phyloP scores from a whole-genome alignment of 2,329 filamentous ascomycete genomes.

The Aspergillus fructus region DNA sequence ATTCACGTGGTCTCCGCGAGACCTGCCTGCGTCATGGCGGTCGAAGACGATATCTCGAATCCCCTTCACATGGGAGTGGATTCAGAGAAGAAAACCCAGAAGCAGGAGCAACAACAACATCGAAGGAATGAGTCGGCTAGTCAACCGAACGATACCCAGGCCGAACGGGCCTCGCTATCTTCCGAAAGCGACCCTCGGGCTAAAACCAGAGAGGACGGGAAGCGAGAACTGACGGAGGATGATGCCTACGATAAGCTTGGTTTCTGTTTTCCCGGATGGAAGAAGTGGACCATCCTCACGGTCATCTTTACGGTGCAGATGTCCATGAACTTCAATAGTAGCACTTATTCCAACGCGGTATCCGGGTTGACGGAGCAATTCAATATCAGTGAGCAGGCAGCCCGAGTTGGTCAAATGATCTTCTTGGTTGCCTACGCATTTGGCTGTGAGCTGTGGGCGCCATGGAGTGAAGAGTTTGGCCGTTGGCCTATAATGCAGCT shows the following conservation, averaged over 20 bases:
- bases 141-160: slow-evolving; percentile 11
- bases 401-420: slow-evolving; percentile 70
- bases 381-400: slow-evolving; percentile 64
- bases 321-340: slow-evolving; percentile 78
- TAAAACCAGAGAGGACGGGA: slow-evolving; percentile 21
- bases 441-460: slow-evolving; percentile 83
- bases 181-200: slow-evolving; percentile 15
- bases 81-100: slow-evolving; percentile 4
- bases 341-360: slow-evolving; percentile 69
- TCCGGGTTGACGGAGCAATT: slow-evolving; percentile 67
- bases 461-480: slow-evolving; percentile 83
- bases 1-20: background rate
- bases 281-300: slow-evolving; percentile 71
- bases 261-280: slow-evolving; percentile 55
- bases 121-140: background rate
- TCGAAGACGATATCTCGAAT: background rate
- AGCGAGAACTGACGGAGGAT: slow-evolving; percentile 46
- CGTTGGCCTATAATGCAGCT: slow-evolving; percentile 72
- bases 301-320: slow-evolving; percentile 72
- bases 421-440: slow-evolving; percentile 80
- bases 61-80: background rate
- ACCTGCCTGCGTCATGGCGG: background rate
- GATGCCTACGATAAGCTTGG: slow-evolving; percentile 66
- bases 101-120: background rate
- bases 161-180: slow-evolving; percentile 17